These are phyloP conservation scores for Starmerella sirachaensis DNA, from an alignment of 805 yeast species.

Conservation along the genomic window DNA sequence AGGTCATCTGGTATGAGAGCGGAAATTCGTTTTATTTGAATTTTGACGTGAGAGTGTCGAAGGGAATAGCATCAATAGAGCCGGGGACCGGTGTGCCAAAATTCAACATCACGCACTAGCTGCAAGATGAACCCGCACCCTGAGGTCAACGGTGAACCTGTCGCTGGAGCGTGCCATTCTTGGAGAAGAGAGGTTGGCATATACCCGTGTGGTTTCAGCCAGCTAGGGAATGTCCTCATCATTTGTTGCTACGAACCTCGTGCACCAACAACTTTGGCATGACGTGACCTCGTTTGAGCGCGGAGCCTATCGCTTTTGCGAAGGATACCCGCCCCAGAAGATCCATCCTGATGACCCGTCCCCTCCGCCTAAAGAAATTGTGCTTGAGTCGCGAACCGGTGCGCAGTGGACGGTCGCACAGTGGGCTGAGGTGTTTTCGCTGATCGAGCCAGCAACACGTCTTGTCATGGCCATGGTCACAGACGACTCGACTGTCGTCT, in stretches of 20 bases:
- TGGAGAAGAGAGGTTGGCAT: not conserved
- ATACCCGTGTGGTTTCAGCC: too few species aligned
- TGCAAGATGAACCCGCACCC: too few species aligned
- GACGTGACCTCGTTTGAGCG: constrained; percentile 19
- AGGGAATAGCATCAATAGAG: too few species aligned
- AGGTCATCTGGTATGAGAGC: too few species aligned
- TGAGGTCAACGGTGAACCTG: too few species aligned
- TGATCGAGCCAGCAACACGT: constrained; percentile 18
- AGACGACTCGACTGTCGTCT: constrained; percentile 34
- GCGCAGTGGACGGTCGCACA: constrained; percentile 27
- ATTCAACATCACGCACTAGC: too few species aligned
- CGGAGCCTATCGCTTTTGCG: constrained; percentile 15
- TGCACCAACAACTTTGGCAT: constrained; percentile 32
- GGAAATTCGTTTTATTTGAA: too few species aligned
- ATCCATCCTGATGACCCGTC: constrained; percentile 28
- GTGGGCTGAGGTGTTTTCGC: constrained; percentile 28
- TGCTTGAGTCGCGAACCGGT: constrained; percentile 20
- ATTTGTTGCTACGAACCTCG: constrained; percentile 24
- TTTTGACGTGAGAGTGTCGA: too few species aligned
- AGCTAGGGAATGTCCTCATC: too few species aligned
- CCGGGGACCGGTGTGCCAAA: too few species aligned
- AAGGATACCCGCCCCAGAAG: constrained; percentile 29
- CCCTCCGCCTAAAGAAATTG: constrained; percentile 20
- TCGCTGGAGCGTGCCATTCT: too few species aligned
- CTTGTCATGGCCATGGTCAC: constrained; percentile 34